These are phyloP conservation scores for Brettanomyces sp. DNA, from an alignment of 805 yeast genomes.

Conservation along the genomic window DNA sequence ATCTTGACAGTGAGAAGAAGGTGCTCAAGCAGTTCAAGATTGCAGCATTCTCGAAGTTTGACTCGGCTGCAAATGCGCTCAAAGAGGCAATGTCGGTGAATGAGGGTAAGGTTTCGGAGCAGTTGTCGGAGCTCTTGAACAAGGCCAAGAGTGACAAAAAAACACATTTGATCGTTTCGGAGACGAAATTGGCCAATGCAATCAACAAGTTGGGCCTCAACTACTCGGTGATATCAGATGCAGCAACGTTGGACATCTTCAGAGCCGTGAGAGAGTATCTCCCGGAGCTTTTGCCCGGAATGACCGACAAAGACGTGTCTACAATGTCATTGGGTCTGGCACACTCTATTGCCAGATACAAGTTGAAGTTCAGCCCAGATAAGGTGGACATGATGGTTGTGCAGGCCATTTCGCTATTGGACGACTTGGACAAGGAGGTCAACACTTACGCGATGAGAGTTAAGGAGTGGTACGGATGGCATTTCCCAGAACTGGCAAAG, in stretches of 20 bases:
- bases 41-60: constrained; percentile 91
- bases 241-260: constrained; percentile 87
- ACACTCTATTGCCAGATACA: constrained; percentile 97
- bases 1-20: constrained; percentile 73
- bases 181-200: constrained; percentile 91
- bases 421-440: constrained; percentile 93
- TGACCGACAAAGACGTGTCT: constrained; percentile 71
- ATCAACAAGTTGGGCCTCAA: constrained; percentile 89
- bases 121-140: constrained; percentile 66
- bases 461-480: constrained; percentile 99
- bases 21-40: constrained; percentile 87
- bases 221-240: constrained; percentile 85
- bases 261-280: constrained; percentile 92
- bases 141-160: constrained; percentile 75
- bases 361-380: constrained; percentile 94
- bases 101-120: constrained; percentile 89
- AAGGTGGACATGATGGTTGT: constrained; percentile 99
- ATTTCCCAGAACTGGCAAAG: constrained; percentile 98
- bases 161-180: constrained; percentile 82
- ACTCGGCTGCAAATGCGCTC: constrained; percentile 89
- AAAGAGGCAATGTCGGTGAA: constrained; percentile 89
- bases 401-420: constrained; percentile 95
- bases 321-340: constrained; percentile 98
- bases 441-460: constrained; percentile 98
- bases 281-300: constrained; percentile 91